Percentiles rank a stretch among this genome's conserved stretches.
phyloP scores from a whole-genome alignment of 441 rosid species.

The Corymbia citriodora region DNA sequence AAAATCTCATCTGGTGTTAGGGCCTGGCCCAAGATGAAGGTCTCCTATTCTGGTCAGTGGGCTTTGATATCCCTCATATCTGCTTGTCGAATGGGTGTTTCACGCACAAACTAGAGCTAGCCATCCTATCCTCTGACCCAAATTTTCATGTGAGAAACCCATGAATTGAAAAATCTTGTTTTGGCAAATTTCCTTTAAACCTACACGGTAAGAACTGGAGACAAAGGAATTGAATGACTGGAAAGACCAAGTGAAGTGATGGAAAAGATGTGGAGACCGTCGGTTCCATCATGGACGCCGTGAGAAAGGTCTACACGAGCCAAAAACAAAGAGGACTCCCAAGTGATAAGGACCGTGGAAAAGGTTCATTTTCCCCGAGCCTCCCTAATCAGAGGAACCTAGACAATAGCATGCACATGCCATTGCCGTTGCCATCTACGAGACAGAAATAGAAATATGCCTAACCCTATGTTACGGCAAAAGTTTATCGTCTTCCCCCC shows the following conservation, averaged over 20 bases:
- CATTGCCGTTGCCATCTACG: neutral
- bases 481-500: neutral
- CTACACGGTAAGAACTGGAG: neutral
- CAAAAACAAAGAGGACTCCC: neutral
- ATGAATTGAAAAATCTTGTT: neutral
- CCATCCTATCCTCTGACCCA: neutral
- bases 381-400: neutral
- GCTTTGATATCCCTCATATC: neutral
- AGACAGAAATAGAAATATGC: neutral
- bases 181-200: neutral
- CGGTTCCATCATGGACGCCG: neutral
- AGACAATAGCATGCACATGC: neutral
- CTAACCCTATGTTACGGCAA: neutral
- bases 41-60: neutral
- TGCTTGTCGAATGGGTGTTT: neutral
- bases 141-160: neutral
- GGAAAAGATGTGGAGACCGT: neutral
- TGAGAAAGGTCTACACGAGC: neutral
- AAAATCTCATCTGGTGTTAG: neutral
- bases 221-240: neutral
- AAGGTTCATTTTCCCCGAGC: neutral
- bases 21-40: neutral
- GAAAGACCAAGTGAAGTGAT: neutral
- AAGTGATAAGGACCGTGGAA: neutral
- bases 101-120: neutral